phyloP scores from a whole-genome alignment of 75 land plant genomes.

The Selaginella moellendorffii region DNA sequence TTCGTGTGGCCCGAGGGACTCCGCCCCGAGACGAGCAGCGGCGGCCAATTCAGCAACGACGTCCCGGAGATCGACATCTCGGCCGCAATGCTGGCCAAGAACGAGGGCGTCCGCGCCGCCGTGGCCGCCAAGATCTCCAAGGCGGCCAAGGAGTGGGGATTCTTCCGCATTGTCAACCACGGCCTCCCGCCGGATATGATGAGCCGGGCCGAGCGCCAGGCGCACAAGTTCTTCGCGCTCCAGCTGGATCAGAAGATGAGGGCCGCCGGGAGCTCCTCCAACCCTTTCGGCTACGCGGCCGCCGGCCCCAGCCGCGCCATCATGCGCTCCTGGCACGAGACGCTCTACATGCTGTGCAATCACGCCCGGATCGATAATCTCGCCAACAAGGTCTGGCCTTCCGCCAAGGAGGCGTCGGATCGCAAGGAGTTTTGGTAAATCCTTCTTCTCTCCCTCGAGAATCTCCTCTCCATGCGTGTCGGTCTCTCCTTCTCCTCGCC shows the following conservation, averaged over 20 bases:
- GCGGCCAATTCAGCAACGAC: background rate
- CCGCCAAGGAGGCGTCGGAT: background rate
- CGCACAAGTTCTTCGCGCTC: background rate
- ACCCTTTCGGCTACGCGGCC: background rate
- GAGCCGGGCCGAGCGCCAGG: background rate
- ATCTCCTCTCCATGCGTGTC: too few relatives aligned
- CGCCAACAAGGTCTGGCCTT: slow-evolving; percentile 4
- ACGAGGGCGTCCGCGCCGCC: background rate
- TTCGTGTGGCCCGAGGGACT: background rate
- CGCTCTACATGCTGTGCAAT: background rate
- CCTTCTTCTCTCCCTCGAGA: too few relatives aligned
- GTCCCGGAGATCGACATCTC: background rate
- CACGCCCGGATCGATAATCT: background rate
- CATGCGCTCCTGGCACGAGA: slow-evolving; percentile 1
- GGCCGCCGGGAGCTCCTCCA: background rate
- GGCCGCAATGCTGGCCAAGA: too few relatives aligned
- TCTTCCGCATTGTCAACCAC: background rate
- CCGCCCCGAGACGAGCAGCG: background rate
- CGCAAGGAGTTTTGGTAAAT: background rate
- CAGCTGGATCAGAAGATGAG: background rate
- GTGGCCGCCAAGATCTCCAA: background rate
- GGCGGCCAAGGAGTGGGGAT: background rate
- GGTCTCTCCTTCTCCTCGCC: too few relatives aligned
- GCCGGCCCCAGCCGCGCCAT: background rate
- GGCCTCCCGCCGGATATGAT: background rate